Percentiles rank a stretch among this genome's conserved stretches.
Evolutionary conservation across 805 yeast genomes (phyloP).

Genomic region (Sugiyamaella marilandica): DNA sequence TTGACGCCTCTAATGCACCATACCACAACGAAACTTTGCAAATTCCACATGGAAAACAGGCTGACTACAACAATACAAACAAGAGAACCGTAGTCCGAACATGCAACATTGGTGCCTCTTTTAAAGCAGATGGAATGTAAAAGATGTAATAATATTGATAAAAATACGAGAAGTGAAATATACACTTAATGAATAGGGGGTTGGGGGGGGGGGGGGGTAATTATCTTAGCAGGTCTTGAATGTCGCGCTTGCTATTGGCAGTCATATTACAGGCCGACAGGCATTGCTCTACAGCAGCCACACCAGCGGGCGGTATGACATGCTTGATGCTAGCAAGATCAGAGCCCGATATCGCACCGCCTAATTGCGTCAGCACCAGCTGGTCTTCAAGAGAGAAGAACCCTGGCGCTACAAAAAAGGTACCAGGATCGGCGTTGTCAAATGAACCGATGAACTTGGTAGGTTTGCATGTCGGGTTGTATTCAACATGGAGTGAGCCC

Average conservation of each 20-base stretch:
- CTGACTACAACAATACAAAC: too few relatives aligned
- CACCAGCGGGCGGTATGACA: conserved; percentile 15
- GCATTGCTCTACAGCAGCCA: conserved; percentile 16
- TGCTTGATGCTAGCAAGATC: conserved; percentile 9
- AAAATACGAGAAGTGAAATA: too few relatives aligned
- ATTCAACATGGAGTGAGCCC: conserved; percentile 20
- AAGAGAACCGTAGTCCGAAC: too few relatives aligned
- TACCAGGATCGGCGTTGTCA: conserved; percentile 20
- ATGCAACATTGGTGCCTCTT: too few relatives aligned
- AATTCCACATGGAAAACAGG: too few relatives aligned
- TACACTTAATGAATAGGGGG: too few relatives aligned
- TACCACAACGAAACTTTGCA: too few relatives aligned
- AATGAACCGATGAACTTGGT: conserved; percentile 17
- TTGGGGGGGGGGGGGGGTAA: too few relatives aligned
- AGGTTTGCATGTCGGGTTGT: conserved; percentile 19
- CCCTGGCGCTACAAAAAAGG: conserved; percentile 16
- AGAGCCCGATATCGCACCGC: conserved; percentile 12
- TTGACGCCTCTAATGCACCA: too few relatives aligned
- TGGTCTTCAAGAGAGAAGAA: conserved; percentile 18
- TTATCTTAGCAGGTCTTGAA: neutral
- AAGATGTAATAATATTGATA: too few relatives aligned
- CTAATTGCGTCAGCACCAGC: conserved; percentile 12
- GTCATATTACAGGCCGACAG: conserved; percentile 10
- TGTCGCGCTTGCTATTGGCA: conserved; percentile 1
- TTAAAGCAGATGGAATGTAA: too few relatives aligned